These are phyloP conservation scores for Alternaria consortialis DNA, from an alignment of 2,329 filamentous ascomycete genomes.

Conservation along the genomic window DNA sequence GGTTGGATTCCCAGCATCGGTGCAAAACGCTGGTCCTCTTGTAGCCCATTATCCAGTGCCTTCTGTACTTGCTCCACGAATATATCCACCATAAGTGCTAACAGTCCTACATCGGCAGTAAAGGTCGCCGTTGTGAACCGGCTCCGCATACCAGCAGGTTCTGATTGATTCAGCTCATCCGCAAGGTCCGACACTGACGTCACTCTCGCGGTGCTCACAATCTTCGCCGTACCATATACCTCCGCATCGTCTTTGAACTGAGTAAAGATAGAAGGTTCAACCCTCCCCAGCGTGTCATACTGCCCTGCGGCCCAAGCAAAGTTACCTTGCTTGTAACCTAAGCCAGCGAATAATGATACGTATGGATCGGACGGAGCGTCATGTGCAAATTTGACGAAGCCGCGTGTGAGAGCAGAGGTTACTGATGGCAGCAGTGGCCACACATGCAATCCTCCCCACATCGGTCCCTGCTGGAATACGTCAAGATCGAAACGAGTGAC, in stretches of 20 bases:
- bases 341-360: conserved; percentile 5
- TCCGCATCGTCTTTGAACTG: conserved; percentile 6
- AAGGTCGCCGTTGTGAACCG: conserved; percentile 2
- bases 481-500: conserved; percentile 29
- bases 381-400: conserved; percentile 6
- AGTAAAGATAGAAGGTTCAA: conserved; percentile 2
- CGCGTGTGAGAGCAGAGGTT: not conserved
- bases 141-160: conserved; percentile 5
- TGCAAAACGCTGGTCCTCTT: not conserved
- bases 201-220: conserved; percentile 7
- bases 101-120: not conserved
- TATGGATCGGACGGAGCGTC: not conserved
- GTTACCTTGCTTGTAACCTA: conserved; percentile 6
- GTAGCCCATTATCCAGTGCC: not conserved
- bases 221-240: conserved; percentile 3
- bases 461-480: conserved; percentile 21
- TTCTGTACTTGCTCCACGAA: conserved; percentile 3
- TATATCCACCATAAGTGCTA: not conserved
- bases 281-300: not conserved
- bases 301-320: conserved; percentile 6
- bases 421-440: conserved; percentile 5
- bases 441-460: conserved; percentile 18
- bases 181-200: conserved; percentile 4
- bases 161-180: conserved; percentile 4
- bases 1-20: conserved; percentile 3